phyloP scores from a whole-genome alignment of 108 stramenopile species.

The Skeletonema potamos region DNA sequence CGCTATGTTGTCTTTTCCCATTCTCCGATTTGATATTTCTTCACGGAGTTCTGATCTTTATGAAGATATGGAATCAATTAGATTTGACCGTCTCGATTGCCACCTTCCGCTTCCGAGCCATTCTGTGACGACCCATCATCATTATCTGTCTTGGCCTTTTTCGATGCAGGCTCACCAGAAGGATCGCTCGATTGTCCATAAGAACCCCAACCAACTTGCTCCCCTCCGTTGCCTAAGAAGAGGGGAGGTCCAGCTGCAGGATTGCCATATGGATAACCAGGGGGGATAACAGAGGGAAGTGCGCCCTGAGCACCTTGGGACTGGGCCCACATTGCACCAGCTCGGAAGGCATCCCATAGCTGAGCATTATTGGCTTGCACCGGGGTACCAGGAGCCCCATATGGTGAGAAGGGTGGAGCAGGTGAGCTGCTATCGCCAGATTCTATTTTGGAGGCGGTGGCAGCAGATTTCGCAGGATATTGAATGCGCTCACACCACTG shows the following conservation, averaged over 20 bases:
- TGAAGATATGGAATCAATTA: background rate
- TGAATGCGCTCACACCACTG: conserved; percentile 43
- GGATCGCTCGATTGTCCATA: background rate
- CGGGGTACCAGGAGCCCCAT: background rate
- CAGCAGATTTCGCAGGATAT: conserved; percentile 5
- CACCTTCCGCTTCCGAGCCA: background rate
- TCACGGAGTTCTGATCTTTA: background rate
- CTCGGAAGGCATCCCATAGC: conserved; percentile 22
- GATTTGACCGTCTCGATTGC: background rate
- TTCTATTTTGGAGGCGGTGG: background rate
- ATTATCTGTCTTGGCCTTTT: background rate
- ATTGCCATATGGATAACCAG: background rate
- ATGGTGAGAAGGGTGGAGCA: background rate
- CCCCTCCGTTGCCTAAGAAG: background rate
- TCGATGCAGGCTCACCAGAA: background rate
- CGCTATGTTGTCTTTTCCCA: background rate
- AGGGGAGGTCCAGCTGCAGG: background rate
- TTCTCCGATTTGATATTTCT: background rate
- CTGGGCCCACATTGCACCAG: conserved; percentile 21
- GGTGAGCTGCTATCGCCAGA: background rate
- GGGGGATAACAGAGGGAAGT: background rate
- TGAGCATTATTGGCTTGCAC: background rate
- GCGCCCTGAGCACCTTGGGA: background rate
- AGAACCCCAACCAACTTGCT: background rate
- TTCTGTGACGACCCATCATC: background rate